These are phyloP conservation scores for Zoysia matrella DNA, from an alignment of 202 grass and related monocot species.

Conservation along the genomic window DNA sequence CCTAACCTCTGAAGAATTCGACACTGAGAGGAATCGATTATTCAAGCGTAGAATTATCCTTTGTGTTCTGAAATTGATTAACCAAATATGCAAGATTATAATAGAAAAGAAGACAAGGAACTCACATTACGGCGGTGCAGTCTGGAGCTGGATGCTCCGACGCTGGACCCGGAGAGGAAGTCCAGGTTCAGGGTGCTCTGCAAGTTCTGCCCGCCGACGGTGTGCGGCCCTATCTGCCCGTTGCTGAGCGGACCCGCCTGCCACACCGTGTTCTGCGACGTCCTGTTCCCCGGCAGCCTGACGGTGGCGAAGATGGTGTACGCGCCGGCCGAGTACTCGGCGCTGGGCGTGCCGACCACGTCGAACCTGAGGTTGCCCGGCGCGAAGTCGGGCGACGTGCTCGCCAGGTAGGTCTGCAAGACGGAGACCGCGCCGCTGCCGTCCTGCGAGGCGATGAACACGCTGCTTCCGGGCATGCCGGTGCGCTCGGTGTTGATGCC, in stretches of 20 bases:
- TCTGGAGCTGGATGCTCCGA: constrained; percentile 55
- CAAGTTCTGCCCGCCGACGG: neutral
- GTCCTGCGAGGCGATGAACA: constrained; percentile 68
- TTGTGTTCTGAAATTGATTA: neutral
- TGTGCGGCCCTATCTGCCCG: neutral
- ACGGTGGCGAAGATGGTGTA: constrained; percentile 80
- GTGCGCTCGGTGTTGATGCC: constrained; percentile 49
- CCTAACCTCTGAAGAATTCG: constrained; percentile 31
- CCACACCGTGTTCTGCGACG: constrained; percentile 71
- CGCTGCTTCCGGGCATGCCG: constrained; percentile 51
- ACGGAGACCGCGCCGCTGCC: constrained; percentile 35
- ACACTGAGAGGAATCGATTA: neutral
- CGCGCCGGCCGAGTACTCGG: constrained; percentile 47
- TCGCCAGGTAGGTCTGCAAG: constrained; percentile 29
- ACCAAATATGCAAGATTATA: neutral
- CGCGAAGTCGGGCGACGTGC: neutral
- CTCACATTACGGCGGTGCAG: constrained; percentile 78
- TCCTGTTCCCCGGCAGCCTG: constrained; percentile 44
- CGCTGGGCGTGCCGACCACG: constrained; percentile 35
- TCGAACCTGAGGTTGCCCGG: constrained; percentile 3
- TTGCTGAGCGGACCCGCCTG: constrained; percentile 35
- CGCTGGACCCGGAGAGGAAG: constrained; percentile 58
- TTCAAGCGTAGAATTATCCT: neutral
- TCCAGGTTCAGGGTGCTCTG: constrained; percentile 23
- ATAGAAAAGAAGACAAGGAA: neutral